These are phyloP conservation scores for Populus tremula DNA, from an alignment of 345 rosid genomes.

Conservation along the genomic window DNA sequence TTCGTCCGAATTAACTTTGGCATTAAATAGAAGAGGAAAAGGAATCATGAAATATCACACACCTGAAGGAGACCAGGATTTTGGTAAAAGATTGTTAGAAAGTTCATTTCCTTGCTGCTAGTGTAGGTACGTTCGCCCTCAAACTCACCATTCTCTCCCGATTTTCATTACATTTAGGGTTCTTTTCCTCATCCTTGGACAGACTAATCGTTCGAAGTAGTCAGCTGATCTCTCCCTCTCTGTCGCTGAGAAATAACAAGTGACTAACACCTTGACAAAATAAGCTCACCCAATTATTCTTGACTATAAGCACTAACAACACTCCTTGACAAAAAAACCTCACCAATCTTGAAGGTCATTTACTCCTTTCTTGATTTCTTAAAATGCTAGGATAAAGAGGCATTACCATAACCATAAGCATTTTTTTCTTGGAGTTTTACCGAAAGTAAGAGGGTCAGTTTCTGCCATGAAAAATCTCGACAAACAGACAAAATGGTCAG, in stretches of 20 bases:
- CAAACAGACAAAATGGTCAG: slow-evolving; percentile 50
- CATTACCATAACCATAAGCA: neutral
- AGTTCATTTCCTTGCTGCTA: slow-evolving; percentile 9
- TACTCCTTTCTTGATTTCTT: neutral
- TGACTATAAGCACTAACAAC: neutral
- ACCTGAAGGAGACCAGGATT: slow-evolving; percentile 11
- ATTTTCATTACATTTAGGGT: neutral
- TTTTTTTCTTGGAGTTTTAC: neutral
- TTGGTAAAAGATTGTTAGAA: slow-evolving; percentile 23
- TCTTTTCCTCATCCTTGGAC: neutral
- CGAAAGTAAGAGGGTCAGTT: slow-evolving; percentile 9
- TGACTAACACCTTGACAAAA: slow-evolving; percentile 18
- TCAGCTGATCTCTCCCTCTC: neutral
- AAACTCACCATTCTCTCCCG: neutral
- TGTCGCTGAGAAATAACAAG: slow-evolving; percentile 1
- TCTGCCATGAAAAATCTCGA: slow-evolving; percentile 44
- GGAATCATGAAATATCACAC: slow-evolving; percentile 23
- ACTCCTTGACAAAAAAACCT: slow-evolving; percentile 7
- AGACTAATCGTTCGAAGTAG: neutral
- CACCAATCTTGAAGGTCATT: slow-evolving; percentile 13
- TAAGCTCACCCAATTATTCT: slow-evolving; percentile 24
- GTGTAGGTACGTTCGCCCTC: slow-evolving; percentile 17
- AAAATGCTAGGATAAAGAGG: slow-evolving; percentile 5
- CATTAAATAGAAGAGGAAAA: neutral
- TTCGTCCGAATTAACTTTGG: slow-evolving; percentile 2